Conservation (phyloP, 345 rosid genomes). For the Leavenworthia alabamica region DNA sequence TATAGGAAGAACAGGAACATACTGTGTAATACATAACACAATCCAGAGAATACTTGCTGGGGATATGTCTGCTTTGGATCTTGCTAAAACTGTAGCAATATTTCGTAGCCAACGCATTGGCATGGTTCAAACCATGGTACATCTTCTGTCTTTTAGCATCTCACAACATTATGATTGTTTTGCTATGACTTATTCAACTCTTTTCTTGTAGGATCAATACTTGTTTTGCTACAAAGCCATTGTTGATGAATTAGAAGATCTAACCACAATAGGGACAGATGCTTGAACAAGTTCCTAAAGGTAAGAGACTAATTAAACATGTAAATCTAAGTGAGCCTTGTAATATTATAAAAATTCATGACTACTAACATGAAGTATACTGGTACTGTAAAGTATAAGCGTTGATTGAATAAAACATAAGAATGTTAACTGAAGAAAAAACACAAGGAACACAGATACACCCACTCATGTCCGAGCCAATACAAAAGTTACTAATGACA, state of each 20-base stretch:
- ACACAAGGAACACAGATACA: neutral
- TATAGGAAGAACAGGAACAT: slow-evolving; percentile 95
- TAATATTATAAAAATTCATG: too few relatives aligned
- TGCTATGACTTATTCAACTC: slow-evolving; percentile 4
- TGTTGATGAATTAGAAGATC: slow-evolving; percentile 61
- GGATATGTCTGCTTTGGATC: slow-evolving; percentile 74
- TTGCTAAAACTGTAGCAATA: slow-evolving; percentile 51
- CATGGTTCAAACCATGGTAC: slow-evolving; percentile 94
- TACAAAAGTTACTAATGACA: neutral
- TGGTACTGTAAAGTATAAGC: too few relatives aligned
- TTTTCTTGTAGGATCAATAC: slow-evolving; percentile 62
- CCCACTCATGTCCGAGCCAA: neutral
- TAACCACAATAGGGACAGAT: slow-evolving; percentile 35
- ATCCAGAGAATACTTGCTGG: slow-evolving; percentile 86
- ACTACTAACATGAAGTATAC: too few relatives aligned
- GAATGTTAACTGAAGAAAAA: too few relatives aligned
- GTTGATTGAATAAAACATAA: too few relatives aligned
- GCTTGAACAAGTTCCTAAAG: slow-evolving; percentile 25
- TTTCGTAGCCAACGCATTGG: slow-evolving; percentile 85
- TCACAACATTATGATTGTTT: too few relatives aligned
- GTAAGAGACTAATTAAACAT: slow-evolving; percentile 3
- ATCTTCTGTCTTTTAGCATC: slow-evolving; percentile 13
- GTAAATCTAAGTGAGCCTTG: neutral
- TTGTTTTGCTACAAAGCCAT: slow-evolving; percentile 67
- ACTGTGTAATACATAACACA: slow-evolving; percentile 85